Evolutionary conservation across 345 rosid species (phyloP), one percentile per base, ranked within the genome.

Genomic region (Xanthoceras sorbifolium): DNA sequence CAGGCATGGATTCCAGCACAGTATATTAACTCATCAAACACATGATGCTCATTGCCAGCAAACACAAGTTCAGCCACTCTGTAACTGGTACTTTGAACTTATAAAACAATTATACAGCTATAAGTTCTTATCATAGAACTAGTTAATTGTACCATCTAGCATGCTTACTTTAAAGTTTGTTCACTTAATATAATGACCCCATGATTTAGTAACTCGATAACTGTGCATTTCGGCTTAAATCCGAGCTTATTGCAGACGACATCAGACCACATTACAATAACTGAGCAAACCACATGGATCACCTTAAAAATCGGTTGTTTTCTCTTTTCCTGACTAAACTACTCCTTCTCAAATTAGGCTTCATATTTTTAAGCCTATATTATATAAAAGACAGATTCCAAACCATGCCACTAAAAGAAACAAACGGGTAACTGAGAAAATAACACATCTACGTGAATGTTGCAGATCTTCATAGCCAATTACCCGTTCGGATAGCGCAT

Each of bases 401-500:
- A 48, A 48, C 60, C 61, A 68, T 26, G 17, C 17, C 72, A 68
- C 22, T 69, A 44, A 68, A 68, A n/a, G 17, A 14, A 31, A 64
- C 63, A 9, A n/a, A 59, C 72, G 46, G 17, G 20, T 8, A 42
- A 74, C 29, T 62, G 8, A 25, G 50, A 61, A 40, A 59, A 50
- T 1, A 52, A 18, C 36, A n/a, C 23, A 65, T 60, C 38, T 18
- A 23, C 22, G 5, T 5, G 0, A 73, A 44, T 40, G 17, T 26
- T 28, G 48, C 14, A 28, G 38, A 73, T 9, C 9, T 61, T 70
- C 60, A 62, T 62, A 32, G 59, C 28, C 11, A 17, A 71, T 79
- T 90, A 93, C 99, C 97, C 85, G 87, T 60, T 93, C 97, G 4
- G 97, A 77, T 74, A 93, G 77, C 3, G 97, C 94, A 76, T 92